Conservation (phyloP, 495 filamentous ascomycete species). For the Penicillium taxi region DNA sequence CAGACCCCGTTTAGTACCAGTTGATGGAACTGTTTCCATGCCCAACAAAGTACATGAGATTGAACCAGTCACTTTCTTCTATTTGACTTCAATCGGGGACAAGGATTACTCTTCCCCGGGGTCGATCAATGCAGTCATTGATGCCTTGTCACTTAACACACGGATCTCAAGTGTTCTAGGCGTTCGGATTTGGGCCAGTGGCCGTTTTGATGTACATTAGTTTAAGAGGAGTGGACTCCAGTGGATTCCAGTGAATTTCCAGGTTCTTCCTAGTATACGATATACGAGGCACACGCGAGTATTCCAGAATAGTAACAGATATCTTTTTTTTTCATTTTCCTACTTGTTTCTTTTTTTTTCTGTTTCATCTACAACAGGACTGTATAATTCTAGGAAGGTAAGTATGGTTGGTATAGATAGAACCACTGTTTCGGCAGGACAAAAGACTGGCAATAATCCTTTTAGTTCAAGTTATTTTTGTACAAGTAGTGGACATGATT, state of each 20-base stretch:
- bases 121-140: constrained; percentile 21
- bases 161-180: constrained; percentile 11
- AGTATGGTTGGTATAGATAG: too few species aligned
- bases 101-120: constrained; percentile 10
- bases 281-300: background rate
- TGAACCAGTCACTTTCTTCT: too few species aligned
- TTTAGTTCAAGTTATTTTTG: too few species aligned
- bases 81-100: constrained; percentile 11
- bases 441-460: too few species aligned
- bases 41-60: too few species aligned
- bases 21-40: too few species aligned
- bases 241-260: constrained; percentile 2
- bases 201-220: background rate
- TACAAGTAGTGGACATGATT: too few species aligned
- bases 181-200: constrained; percentile 13
- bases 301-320: background rate
- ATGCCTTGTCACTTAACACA: constrained; percentile 17
- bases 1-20: too few species aligned
- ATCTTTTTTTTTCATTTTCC: background rate
- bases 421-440: too few species aligned
- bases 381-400: too few species aligned
- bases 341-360: background rate
- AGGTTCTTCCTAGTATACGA: constrained; percentile 2
- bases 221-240: background rate
- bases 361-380: constrained; percentile 13